Evolutionary conservation across 148 eudicot species (phyloP).

Genomic region (Spergularia marina): DNA sequence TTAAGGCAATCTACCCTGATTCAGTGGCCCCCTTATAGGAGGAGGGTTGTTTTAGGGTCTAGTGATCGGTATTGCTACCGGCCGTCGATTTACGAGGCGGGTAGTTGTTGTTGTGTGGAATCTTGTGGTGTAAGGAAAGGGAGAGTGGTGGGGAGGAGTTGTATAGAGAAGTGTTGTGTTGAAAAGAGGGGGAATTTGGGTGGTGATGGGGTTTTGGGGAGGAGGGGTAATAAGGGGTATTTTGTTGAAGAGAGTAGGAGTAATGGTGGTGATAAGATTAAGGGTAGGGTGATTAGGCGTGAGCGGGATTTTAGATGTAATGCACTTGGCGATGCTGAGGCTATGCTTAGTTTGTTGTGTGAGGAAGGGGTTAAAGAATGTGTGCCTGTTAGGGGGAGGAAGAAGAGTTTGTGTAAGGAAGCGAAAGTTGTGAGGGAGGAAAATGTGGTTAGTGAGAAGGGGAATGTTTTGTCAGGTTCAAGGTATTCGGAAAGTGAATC

Average conservation of each 20-base stretch:
- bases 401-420: constrained; percentile 28
- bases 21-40: constrained; percentile 57
- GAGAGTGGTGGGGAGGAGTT: constrained; percentile 19
- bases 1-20: constrained; percentile 71
- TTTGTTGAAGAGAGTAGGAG: constrained; percentile 26
- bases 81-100: constrained; percentile 35
- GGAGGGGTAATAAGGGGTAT: constrained; percentile 29
- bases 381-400: constrained; percentile 39
- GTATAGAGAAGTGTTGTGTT: constrained; percentile 16
- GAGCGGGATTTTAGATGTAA: constrained; percentile 32
- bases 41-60: constrained; percentile 39
- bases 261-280: constrained; percentile 20
- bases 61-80: constrained; percentile 33
- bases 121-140: constrained; percentile 28
- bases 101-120: constrained; percentile 34
- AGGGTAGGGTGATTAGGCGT: constrained; percentile 23
- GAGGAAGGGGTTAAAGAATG: constrained; percentile 49
- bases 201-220: constrained; percentile 27
- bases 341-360: constrained; percentile 70
- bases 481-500: constrained; percentile 20
- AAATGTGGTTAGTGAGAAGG: constrained; percentile 30
- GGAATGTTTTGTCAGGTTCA: constrained; percentile 16
- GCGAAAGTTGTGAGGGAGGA: constrained; percentile 29
- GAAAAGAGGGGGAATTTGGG: constrained; percentile 21
- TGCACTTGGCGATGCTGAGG: constrained; percentile 59